Evolutionary conservation across 163 green algal genomes (phyloP).

Genomic region (Coccomyxa subellipsoidea): DNA sequence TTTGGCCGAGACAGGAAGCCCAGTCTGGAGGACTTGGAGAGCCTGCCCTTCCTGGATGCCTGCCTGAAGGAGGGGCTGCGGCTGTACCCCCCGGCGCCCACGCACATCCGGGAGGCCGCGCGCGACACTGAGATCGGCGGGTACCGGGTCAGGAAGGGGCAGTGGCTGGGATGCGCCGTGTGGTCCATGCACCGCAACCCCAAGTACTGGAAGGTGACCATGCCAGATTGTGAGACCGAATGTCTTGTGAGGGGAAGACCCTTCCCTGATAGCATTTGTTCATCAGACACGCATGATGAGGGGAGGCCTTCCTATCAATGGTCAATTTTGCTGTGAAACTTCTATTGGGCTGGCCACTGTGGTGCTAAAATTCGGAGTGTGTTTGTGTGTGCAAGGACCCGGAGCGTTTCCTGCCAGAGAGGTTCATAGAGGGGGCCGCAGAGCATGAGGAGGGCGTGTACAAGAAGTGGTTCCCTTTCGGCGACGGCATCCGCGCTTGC

Average conservation of each 20-base stretch:
- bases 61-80: slow-evolving; percentile 8
- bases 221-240: neutral
- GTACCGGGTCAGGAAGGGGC: slow-evolving; percentile 13
- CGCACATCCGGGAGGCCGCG: neutral
- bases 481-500: slow-evolving; percentile 35
- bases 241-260: neutral
- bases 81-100: slow-evolving; percentile 7
- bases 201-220: slow-evolving; percentile 10
- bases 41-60: slow-evolving; percentile 6
- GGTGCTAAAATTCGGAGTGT: too few species aligned
- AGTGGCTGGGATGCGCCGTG: slow-evolving; percentile 27
- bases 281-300: too few species aligned
- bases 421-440: slow-evolving; percentile 17
- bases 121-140: slow-evolving; percentile 10
- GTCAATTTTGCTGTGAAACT: too few species aligned
- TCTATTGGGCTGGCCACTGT: too few species aligned
- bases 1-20: slow-evolving; percentile 12
- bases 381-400: slow-evolving; percentile 10
- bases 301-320: neutral
- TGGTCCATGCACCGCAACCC: slow-evolving; percentile 30
- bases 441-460: neutral
- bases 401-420: slow-evolving; percentile 33
- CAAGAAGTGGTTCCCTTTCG: slow-evolving; percentile 36
- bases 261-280: too few species aligned
- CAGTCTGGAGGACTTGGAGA: neutral